These are phyloP conservation scores for Saururus chinensis DNA, from an alignment of 164 flowering plant genomes.

Conservation along the genomic window DNA sequence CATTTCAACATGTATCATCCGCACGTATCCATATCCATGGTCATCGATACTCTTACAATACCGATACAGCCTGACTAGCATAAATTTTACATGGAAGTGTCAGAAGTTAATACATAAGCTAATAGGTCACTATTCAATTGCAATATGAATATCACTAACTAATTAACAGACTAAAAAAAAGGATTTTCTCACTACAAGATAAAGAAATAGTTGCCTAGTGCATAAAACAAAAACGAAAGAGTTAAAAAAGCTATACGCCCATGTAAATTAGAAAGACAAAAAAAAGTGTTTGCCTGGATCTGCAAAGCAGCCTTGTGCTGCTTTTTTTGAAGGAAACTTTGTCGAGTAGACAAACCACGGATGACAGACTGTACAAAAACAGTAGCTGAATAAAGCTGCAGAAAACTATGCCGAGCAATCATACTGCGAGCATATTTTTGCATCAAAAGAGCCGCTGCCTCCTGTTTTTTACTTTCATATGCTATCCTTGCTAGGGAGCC, in stretches of 20 bases:
- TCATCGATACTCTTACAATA: no score
- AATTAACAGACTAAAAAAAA: no score
- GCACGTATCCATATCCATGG: no score
- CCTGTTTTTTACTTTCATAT: constrained; percentile 37
- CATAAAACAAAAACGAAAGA: no score
- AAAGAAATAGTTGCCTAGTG: no score
- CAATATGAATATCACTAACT: no score
- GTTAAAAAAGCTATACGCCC: not conserved
- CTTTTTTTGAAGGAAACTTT: constrained; percentile 36
- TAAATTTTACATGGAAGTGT: no score
- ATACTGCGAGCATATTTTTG: constrained; percentile 64
- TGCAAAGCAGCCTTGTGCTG: constrained; percentile 63
- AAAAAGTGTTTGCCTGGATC: constrained; percentile 60
- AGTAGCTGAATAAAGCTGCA: constrained; percentile 40
- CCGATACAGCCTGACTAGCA: no score
- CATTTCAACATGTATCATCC: no score
- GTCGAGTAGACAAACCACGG: constrained; percentile 52
- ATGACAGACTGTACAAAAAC: constrained; percentile 55
- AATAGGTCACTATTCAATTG: no score
- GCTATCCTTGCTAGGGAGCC: constrained; percentile 60
- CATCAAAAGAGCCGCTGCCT: constrained; percentile 53
- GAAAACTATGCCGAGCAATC: constrained; percentile 40
- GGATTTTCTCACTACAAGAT: no score
- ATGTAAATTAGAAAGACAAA: not conserved
- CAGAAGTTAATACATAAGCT: no score